Evolutionary conservation across 129 eudicot species (phyloP), one percentile per base, ranked within the genome.

Genomic region (Saussurea involucrata): DNA sequence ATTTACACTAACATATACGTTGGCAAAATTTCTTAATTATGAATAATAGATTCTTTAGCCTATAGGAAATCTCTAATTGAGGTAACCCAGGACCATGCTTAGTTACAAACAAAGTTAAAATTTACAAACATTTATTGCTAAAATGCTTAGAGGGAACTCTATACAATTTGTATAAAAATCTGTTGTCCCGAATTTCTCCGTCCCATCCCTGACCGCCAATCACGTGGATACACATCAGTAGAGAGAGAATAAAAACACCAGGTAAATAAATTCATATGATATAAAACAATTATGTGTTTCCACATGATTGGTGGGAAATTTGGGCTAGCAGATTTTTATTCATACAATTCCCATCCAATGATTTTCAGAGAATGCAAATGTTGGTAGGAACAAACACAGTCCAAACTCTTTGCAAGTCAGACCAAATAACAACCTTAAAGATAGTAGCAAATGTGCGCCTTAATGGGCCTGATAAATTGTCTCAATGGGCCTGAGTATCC

Each of bases 401-500:
- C 10, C 27, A 21, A 55, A 60, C 28, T 60, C 60, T 49, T 49
- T 17, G 60, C 60, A 49, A 49, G 60, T 57, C 24, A 6, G 64
- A 57, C 8, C 64, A 57, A 18, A 57, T 57, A 21, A 21, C 22
- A 55, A 55, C 24, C 63, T 55, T 55, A 20, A 55, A 55, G 24
- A 7, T 22, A 60, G 65, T 60, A 6, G 65, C 12, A 60, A 24
- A 60, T 60, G 13, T 21, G 65, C 4, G 27, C 13, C 13, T 60
- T 60, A 60, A 20, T 65, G 68, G 71, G 69, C 74, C 25, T 67
- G 63, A 57, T 80, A 66, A 49, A 42, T 32, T 80, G n/a, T 13
- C 4, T 33, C 31, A 40, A 40, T 61, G 74, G 83, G 78, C 83
- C 78, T 79, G 58, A 49, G 74, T 80, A 66, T 79, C 12, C 33